Percentiles rank a stretch among this genome's conserved stretches.
phyloP scores from a whole-genome alignment of 176 grass and related monocot genomes.

The Aegilops speltoides region DNA sequence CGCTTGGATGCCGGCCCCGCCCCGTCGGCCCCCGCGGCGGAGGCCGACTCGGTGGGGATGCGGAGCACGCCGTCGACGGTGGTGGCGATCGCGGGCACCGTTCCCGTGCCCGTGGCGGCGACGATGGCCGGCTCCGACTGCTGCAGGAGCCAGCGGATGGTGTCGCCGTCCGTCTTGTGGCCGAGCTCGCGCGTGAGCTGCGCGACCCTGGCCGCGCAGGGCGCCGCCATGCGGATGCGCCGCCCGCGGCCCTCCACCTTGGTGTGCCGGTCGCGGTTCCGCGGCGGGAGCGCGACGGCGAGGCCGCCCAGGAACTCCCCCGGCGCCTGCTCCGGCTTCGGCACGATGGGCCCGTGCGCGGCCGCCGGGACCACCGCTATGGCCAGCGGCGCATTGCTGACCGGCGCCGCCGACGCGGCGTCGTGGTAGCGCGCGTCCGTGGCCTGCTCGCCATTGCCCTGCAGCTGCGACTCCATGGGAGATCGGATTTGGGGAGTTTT shows the following conservation, averaged over 20 bases:
- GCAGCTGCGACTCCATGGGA: constrained; percentile 33
- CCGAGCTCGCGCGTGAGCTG: constrained; percentile 76
- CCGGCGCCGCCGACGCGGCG: not conserved
- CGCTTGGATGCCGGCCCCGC: constrained; percentile 42
- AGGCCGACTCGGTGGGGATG: constrained; percentile 57
- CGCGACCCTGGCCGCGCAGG: constrained; percentile 65
- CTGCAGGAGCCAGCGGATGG: constrained; percentile 86
- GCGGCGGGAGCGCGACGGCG: constrained; percentile 34
- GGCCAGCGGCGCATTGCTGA: not conserved
- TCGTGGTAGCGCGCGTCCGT: constrained; percentile 6
- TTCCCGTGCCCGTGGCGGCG: constrained; percentile 82
- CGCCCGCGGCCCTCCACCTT: constrained; percentile 91
- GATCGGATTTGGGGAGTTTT: constrained; percentile 18
- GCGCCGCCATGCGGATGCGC: constrained; percentile 78
- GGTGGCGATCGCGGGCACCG: constrained; percentile 74
- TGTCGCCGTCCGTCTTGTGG: constrained; percentile 87
- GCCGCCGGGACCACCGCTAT: constrained; percentile 13
- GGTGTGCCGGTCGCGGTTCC: constrained; percentile 85
- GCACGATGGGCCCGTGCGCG: constrained; percentile 39
- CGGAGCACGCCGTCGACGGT: constrained; percentile 65
- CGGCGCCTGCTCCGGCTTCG: constrained; percentile 62
- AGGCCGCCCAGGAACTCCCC: constrained; percentile 51
- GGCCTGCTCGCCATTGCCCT: constrained; percentile 31
- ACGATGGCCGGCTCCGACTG: constrained; percentile 84
- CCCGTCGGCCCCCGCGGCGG: not conserved